phyloP scores from a whole-genome alignment of 352 stramenopile species.

The Phytophthora idaei region DNA sequence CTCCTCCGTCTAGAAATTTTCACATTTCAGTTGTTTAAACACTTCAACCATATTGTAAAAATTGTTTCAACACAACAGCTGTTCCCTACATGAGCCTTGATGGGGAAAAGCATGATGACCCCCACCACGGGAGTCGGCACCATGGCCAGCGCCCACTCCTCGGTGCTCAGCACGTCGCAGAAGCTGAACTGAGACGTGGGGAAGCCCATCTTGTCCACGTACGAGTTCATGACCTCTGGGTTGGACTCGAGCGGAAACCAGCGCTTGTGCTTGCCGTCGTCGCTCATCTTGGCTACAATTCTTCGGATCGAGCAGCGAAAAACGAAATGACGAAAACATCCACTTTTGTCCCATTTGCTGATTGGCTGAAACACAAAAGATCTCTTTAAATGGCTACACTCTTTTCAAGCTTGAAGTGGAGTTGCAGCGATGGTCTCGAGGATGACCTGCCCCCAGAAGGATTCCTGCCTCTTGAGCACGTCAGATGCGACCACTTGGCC shows the following conservation, averaged over 20 bases:
- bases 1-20: conserved; percentile 63
- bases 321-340: background rate
- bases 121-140: conserved; percentile 92
- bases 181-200: conserved; percentile 87
- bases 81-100: conserved; percentile 82
- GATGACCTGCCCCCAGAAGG: conserved; percentile 43
- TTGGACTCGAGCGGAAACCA: conserved; percentile 96
- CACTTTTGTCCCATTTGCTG: background rate
- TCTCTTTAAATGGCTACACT: background rate
- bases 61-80: conserved; percentile 19
- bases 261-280: conserved; percentile 60
- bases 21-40: conserved; percentile 7
- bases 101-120: conserved; percentile 96
- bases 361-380: background rate
- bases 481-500: conserved; percentile 42
- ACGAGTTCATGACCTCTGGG: conserved; percentile 95
- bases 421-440: conserved; percentile 34
- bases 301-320: background rate
- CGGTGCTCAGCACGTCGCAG: conserved; percentile 95
- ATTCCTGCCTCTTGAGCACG: conserved; percentile 40
- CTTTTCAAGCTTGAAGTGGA: conserved; percentile 17
- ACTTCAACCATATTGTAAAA: background rate
- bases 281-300: conserved; percentile 43
- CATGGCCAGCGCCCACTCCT: conserved; percentile 97
- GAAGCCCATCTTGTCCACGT: conserved; percentile 94